These are phyloP conservation scores for Biscogniauxia marginata DNA, from an alignment of 2,329 filamentous ascomycete species.

Conservation along the genomic window DNA sequence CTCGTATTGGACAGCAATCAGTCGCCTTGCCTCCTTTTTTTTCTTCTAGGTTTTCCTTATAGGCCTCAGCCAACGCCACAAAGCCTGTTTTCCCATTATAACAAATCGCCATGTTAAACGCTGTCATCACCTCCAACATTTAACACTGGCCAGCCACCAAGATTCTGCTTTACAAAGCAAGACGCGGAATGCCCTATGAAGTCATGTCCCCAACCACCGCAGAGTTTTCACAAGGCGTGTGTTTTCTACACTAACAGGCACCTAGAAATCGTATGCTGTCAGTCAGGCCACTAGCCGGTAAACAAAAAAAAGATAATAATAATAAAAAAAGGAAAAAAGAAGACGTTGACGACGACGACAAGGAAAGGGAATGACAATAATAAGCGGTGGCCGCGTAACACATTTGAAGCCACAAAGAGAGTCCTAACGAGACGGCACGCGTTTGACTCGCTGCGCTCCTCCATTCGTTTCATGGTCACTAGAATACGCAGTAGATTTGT, in stretches of 20 bases:
- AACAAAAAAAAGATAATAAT: too few species aligned
- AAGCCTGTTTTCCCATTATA: too few species aligned
- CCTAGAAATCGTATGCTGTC: too few species aligned
- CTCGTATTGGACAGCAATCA: not conserved
- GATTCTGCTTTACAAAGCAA: not conserved
- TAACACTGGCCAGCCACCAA: not conserved
- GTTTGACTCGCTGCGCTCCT: not conserved
- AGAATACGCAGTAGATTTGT: not conserved
- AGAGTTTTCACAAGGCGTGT: not conserved
- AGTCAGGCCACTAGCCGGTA: too few species aligned
- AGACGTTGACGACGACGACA: not conserved
- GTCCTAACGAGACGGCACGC: not conserved
- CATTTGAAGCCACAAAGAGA: not conserved
- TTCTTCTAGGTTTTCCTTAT: not conserved
- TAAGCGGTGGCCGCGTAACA: not conserved
- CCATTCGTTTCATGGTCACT: not conserved
- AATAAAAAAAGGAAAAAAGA: too few species aligned
- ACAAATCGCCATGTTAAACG: not conserved
- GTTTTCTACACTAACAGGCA: too few species aligned
- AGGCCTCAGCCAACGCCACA: not conserved
- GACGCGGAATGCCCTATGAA: not conserved
- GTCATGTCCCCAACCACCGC: not conserved
- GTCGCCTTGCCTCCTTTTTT: not conserved
- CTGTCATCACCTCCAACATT: not conserved
- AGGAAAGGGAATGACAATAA: not conserved